Evolutionary conservation across 352 stramenopile species (phyloP), one percentile per base, ranked within the genome.

Genomic region (Phytopythium litorale): DNA sequence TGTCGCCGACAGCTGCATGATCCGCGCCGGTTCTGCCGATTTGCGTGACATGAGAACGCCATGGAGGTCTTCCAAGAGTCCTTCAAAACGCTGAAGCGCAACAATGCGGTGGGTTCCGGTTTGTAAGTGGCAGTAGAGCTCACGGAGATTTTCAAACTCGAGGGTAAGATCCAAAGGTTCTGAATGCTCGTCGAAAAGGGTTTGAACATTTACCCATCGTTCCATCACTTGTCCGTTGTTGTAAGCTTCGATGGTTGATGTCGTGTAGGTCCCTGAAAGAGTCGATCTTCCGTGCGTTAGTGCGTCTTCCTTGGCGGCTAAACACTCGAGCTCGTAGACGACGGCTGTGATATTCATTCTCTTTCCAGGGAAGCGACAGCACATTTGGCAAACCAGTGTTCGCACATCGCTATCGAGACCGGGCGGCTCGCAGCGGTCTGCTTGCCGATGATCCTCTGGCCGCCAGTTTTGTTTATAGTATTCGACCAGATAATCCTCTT

Each of bases 341-440:
- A 70, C 62, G 0, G 60, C 35, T n/a, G 37, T 56, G 9, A 72
- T 62, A 19, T 42, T 61, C 28, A 75, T 60, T 1, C 70, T 64
- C 9, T 70, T 56, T 0, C 21, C 62, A 16, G 61, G 67, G 23
- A 74, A 50, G 18, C 56, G 53, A 21, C 66, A 69, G 49, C 70
- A 75, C 70, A 78, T 81, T 11, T 30, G 67, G 38, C 64, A 21
- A 15, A 83, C 60, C 19, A 78, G 60, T 6, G 48, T 49, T 52
- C 61, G 49, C 9, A 28, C 33, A 16, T 16, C 16, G 16, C 49
- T 28, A 23, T 37, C 6, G 3, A 56, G 13, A 0, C 49, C 18
- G 11, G 25, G 16, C 9, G 33, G 13, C 1, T 28, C 5, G 19
- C 13, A 23, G 3, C 25, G 18, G 5, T 28, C 16, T 7, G 42